Percentiles rank a stretch among this genome's conserved stretches.
Evolutionary conservation across 2,329 filamentous ascomycete species (phyloP).

Genomic region (Calonectria leucothoes): DNA sequence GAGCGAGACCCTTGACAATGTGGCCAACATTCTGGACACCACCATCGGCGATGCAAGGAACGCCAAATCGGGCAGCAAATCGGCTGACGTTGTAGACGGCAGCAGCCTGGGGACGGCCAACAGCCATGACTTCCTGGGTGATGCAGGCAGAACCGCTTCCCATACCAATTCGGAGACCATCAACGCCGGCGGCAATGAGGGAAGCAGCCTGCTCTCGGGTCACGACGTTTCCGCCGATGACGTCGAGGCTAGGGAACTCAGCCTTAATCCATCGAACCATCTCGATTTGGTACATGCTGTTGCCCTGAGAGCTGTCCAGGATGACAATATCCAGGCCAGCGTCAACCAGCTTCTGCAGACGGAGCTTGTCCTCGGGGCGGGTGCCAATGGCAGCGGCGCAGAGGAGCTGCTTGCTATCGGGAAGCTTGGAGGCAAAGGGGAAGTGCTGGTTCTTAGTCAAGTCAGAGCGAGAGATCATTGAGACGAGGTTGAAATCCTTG

Average conservation of each 20-base stretch:
- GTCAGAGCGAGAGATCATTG: slow-evolving; percentile 93
- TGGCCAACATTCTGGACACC: slow-evolving; percentile 99
- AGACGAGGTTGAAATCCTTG: slow-evolving; percentile 84
- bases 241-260: slow-evolving; percentile 86
- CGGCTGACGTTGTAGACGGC: slow-evolving; percentile 90
- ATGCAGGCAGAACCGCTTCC: slow-evolving; percentile 98
- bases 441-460: slow-evolving; percentile 99
- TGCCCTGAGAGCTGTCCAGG: slow-evolving; percentile 96
- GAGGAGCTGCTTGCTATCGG: slow-evolving; percentile 97
- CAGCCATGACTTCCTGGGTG: slow-evolving; percentile 99
- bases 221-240: slow-evolving; percentile 98
- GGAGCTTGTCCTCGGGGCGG: slow-evolving; percentile 88
- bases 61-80: slow-evolving; percentile 93
- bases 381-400: slow-evolving; percentile 96
- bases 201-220: slow-evolving; percentile 95
- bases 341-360: slow-evolving; percentile 89
- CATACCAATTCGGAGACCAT: slow-evolving; percentile 98
- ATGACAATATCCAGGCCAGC: slow-evolving; percentile 96
- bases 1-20: slow-evolving; percentile 96
- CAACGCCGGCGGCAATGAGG: slow-evolving; percentile 92
- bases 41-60: slow-evolving; percentile 97
- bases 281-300: slow-evolving; percentile 98
- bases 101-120: slow-evolving; percentile 94
- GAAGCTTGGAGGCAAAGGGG: slow-evolving; percentile 94
- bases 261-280: slow-evolving; percentile 98